These are phyloP conservation scores for Leccinum subgranulosum DNA, from an alignment of 768 basidiomycete species.

Conservation along the genomic window DNA sequence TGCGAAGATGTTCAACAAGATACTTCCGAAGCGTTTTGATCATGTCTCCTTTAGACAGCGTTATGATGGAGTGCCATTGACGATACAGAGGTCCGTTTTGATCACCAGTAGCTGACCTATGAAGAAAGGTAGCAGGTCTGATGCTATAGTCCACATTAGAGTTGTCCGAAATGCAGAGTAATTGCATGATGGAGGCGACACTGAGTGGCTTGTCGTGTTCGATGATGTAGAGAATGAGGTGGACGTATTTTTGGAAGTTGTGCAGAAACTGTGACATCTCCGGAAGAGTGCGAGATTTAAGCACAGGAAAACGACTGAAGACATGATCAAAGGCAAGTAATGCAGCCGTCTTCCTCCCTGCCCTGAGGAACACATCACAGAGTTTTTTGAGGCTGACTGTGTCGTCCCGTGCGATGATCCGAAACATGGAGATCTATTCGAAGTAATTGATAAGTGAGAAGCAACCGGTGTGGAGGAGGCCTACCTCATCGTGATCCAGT, in stretches of 20 bases:
- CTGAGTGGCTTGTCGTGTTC: slow-evolving; percentile 1
- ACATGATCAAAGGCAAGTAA: slow-evolving; percentile 8
- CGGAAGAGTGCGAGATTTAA: slow-evolving; percentile 18
- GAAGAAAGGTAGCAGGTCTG: slow-evolving; percentile 6
- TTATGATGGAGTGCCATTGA: neutral
- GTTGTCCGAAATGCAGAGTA: slow-evolving; percentile 19
- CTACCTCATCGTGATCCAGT: slow-evolving; percentile 10
- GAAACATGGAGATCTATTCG: slow-evolving; percentile 31
- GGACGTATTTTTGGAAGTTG: slow-evolving; percentile 3
- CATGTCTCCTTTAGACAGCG: slow-evolving; percentile 10
- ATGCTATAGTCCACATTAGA: slow-evolving; percentile 8
- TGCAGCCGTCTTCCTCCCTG: neutral
- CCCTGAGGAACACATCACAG: slow-evolving; percentile 26
- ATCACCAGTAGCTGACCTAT: too few relatives aligned
- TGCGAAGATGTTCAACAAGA: slow-evolving; percentile 27
- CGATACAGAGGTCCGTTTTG: too few relatives aligned
- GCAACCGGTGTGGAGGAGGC: neutral
- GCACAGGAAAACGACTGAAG: slow-evolving; percentile 2
- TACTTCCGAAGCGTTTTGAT: slow-evolving; percentile 20
- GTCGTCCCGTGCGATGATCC: slow-evolving; percentile 28
- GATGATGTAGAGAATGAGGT: slow-evolving; percentile 5
- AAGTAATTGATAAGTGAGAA: neutral
- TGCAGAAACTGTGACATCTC: slow-evolving; percentile 6
- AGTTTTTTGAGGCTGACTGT: slow-evolving; percentile 30
- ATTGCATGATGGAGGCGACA: slow-evolving; percentile 21